Conservation (phyloP, 75 land plant species). For the Larix kaempferi region DNA sequence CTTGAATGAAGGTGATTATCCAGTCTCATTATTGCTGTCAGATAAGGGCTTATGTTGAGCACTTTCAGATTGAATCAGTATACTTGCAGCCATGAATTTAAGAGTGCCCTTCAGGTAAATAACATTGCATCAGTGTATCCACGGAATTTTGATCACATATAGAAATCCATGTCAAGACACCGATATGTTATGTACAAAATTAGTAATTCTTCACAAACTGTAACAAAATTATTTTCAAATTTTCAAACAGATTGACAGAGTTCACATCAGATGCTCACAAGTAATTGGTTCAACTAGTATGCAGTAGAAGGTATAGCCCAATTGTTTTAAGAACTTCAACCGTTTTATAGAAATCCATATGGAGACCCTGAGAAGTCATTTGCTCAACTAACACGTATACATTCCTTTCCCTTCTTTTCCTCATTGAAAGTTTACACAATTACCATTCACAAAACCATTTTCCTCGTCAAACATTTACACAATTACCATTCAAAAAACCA, state of each 20-base stretch:
- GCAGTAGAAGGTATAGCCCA: neutral
- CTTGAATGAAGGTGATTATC: neutral
- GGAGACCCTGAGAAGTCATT: neutral
- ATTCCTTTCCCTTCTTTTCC: neutral
- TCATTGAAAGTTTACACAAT: neutral
- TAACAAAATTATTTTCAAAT: neutral
- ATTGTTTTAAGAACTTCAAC: neutral
- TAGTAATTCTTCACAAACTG: neutral
- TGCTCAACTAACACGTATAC: neutral
- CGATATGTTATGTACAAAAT: neutral
- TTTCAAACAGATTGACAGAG: too few species aligned
- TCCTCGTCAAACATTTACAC: neutral
- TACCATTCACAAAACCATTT: neutral
- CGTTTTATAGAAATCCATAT: neutral
- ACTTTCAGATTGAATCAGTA: neutral
- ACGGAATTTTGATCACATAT: neutral
- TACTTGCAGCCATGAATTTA: neutral
- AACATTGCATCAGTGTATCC: neutral
- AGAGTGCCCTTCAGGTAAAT: neutral
- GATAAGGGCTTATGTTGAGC: neutral
- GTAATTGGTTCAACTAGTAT: neutral
- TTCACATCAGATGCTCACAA: too few species aligned
- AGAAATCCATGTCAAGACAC: neutral
- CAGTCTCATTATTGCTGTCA: neutral
- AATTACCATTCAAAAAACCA: neutral